Evolutionary conservation across 345 rosid genomes (phyloP).

Genomic region (Corymbia maculata): DNA sequence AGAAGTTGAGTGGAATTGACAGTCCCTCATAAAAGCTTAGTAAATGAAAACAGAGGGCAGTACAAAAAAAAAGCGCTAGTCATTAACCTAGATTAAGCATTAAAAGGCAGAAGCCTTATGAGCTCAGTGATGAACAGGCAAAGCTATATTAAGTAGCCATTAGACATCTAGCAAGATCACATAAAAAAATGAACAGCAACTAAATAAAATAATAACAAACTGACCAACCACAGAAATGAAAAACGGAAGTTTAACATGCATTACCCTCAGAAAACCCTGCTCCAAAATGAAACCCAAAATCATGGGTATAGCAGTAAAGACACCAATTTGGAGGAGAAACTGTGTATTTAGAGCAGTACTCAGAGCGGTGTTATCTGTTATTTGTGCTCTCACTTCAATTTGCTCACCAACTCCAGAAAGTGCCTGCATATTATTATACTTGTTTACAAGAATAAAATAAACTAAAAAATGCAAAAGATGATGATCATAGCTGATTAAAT

Average conservation of each 20-base stretch:
- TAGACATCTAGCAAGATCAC: background rate
- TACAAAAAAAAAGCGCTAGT: background rate
- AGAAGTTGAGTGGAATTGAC: background rate
- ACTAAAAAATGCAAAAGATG: background rate
- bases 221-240: background rate
- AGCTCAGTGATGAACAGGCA: background rate
- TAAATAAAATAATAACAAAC: background rate
- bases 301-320: conserved; percentile 96
- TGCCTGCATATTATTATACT: conserved; percentile 34
- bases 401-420: conserved; percentile 90
- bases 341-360: conserved; percentile 85
- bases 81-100: background rate
- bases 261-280: conserved; percentile 58
- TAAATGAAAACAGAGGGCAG: background rate
- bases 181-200: background rate
- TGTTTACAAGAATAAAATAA: background rate
- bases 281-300: conserved; percentile 69
- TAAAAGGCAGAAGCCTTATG: background rate
- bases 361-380: conserved; percentile 56
- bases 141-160: background rate
- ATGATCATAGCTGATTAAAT: background rate
- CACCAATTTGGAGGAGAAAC: conserved; percentile 93
- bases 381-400: conserved; percentile 43
- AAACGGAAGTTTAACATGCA: background rate
- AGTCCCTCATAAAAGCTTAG: background rate